phyloP scores from a whole-genome alignment of 2,329 filamentous ascomycete species.

The Fusarium equiseti region DNA sequence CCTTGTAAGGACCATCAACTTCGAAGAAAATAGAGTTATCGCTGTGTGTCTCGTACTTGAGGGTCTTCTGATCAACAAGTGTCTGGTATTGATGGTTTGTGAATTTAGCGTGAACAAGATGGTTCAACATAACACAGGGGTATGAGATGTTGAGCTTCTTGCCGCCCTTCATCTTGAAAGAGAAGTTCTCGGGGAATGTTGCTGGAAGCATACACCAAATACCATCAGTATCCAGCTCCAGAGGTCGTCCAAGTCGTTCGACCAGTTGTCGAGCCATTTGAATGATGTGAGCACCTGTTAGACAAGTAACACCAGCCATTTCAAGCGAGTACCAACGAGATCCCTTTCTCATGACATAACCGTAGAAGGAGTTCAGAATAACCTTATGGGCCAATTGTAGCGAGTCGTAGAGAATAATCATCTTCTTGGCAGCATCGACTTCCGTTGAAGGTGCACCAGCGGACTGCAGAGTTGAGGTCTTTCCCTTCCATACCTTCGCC shows the following conservation, averaged over 20 bases:
- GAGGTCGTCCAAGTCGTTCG: slow-evolving; percentile 89
- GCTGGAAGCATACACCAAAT: slow-evolving; percentile 99
- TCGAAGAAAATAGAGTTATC: slow-evolving; percentile 99
- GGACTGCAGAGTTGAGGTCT: slow-evolving; percentile 87
- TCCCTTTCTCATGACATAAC: slow-evolving; percentile 99
- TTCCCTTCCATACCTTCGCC: slow-evolving; percentile 98
- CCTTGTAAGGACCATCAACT: slow-evolving; percentile 96
- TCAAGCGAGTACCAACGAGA: slow-evolving; percentile 99
- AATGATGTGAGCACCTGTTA: slow-evolving; percentile 96
- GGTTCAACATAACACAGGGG: slow-evolving; percentile 98
- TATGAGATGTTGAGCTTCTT: slow-evolving; percentile 98
- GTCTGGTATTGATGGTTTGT: slow-evolving; percentile 99
- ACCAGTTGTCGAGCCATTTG: slow-evolving; percentile 95
- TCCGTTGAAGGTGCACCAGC: slow-evolving; percentile 81
- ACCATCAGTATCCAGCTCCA: slow-evolving; percentile 97
- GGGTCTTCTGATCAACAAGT: slow-evolving; percentile 79
- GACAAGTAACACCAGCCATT: slow-evolving; percentile 97
- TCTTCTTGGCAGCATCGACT: slow-evolving; percentile 96
- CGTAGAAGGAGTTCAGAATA: slow-evolving; percentile 98
- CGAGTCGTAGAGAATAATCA: slow-evolving; percentile 96
- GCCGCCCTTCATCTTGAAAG: slow-evolving; percentile 92
- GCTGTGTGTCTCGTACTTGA: slow-evolving; percentile 96
- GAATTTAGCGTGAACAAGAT: slow-evolving; percentile 92
- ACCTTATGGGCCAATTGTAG: slow-evolving; percentile 98
- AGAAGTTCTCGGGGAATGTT: slow-evolving; percentile 95